Percentiles rank a stretch among this genome's conserved stretches.
Conservation (phyloP, 257 asterid genomes). For the Lycium ferocissimum region DNA sequence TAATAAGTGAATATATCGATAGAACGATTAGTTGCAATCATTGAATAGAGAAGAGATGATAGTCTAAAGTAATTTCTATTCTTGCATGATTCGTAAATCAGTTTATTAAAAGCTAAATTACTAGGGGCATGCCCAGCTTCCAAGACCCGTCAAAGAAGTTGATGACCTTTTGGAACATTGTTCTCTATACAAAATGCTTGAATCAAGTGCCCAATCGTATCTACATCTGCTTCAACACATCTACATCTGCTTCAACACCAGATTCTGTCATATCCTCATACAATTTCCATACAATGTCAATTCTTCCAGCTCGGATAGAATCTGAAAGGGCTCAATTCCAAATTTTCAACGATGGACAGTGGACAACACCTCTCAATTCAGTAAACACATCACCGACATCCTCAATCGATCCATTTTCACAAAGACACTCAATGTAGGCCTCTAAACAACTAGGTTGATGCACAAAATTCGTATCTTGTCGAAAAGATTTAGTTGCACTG, state of each 20-base stretch:
- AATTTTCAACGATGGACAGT: constrained; percentile 46
- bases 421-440: constrained; percentile 54
- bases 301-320: constrained; percentile 45
- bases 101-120: too few relatives aligned
- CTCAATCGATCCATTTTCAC: constrained; percentile 58
- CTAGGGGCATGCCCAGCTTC: constrained; percentile 59
- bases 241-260: too few relatives aligned
- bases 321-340: constrained; percentile 65
- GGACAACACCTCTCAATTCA: constrained; percentile 44
- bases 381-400: constrained; percentile 50
- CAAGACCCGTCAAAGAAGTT: constrained; percentile 63
- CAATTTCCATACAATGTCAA: constrained; percentile 62
- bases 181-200: constrained; percentile 66
- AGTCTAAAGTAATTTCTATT: constrained; percentile 52
- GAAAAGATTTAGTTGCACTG: constrained; percentile 53
- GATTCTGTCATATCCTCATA: constrained; percentile 55
- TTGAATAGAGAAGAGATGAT: constrained; percentile 68
- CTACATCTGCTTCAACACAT: constrained; percentile 53
- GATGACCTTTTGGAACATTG: constrained; percentile 52
- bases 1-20: constrained; percentile 69
- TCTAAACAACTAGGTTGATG: constrained; percentile 61
- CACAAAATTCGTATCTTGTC: constrained; percentile 49
- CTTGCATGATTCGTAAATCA: constrained; percentile 55
- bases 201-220: constrained; percentile 61
- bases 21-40: constrained; percentile 59